Conservation (phyloP, 2,329 filamentous ascomycete species). For the Fusarium oxysporum region DNA sequence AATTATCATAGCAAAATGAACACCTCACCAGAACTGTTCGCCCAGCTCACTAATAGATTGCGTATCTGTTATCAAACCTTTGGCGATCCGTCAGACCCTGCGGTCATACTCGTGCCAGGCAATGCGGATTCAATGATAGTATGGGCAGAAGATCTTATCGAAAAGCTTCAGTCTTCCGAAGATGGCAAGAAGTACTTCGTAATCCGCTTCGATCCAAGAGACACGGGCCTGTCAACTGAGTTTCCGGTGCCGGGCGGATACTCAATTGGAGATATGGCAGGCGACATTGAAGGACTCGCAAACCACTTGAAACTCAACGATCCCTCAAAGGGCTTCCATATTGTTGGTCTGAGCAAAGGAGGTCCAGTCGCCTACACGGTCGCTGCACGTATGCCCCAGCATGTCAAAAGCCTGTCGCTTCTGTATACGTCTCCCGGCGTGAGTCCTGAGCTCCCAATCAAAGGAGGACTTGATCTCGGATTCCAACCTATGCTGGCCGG, state of each 20-base stretch:
- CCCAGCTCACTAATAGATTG: constrained; percentile 40
- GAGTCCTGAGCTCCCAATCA: constrained; percentile 22
- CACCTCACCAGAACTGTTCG: constrained; percentile 42
- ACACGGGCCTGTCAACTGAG: constrained; percentile 42
- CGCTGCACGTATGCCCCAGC: constrained; percentile 29
- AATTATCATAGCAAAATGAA: constrained; percentile 7
- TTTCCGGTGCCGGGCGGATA: constrained; percentile 43
- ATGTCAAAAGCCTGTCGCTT: constrained; percentile 41
- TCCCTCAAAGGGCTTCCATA: constrained; percentile 30
- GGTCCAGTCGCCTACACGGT: constrained; percentile 42
- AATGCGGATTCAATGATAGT: constrained; percentile 42
- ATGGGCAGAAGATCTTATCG: constrained; percentile 38
- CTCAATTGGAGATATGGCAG: constrained; percentile 43
- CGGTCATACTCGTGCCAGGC: constrained; percentile 43
- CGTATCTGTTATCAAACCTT: constrained; percentile 48
- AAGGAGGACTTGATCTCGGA: background rate
- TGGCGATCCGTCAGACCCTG: constrained; percentile 41
- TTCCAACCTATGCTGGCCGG: background rate
- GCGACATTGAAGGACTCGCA: constrained; percentile 44
- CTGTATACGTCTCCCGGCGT: constrained; percentile 41
- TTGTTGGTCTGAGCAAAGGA: constrained; percentile 46
- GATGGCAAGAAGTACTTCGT: constrained; percentile 29
- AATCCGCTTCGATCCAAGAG: constrained; percentile 42
- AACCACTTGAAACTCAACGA: constrained; percentile 39
- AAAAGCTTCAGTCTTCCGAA: constrained; percentile 26